Evolutionary conservation across 2,329 filamentous ascomycete genomes (phyloP).

Genomic region (Fusarium kyushuense): DNA sequence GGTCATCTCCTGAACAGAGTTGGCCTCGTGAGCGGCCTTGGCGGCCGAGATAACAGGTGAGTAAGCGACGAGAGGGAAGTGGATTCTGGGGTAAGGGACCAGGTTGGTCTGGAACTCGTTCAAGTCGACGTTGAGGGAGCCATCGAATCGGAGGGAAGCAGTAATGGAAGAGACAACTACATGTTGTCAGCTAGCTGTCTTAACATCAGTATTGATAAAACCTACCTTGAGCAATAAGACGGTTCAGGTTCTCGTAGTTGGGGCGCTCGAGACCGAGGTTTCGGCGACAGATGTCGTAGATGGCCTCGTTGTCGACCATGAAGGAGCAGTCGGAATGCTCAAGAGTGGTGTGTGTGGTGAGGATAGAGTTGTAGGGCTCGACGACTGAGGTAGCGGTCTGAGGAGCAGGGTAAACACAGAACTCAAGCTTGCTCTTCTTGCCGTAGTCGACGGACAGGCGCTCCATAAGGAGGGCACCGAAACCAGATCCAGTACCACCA

Average conservation of each 20-base stretch:
- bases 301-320: slow-evolving; percentile 99
- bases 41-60: slow-evolving; percentile 92
- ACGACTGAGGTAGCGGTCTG: slow-evolving; percentile 98
- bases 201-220: not conserved
- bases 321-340: slow-evolving; percentile 99
- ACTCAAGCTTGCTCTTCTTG: slow-evolving; percentile 99
- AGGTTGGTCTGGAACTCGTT: slow-evolving; percentile 99
- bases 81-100: slow-evolving; percentile 98
- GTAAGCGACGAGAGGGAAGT: slow-evolving; percentile 98
- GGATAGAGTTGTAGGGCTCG: slow-evolving; percentile 99
- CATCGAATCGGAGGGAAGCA: slow-evolving; percentile 97
- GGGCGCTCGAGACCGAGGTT: slow-evolving; percentile 98
- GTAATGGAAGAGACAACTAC: slow-evolving; percentile 97
- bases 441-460: slow-evolving; percentile 98
- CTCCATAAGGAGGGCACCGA: slow-evolving; percentile 98
- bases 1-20: slow-evolving; percentile 98
- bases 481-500: slow-evolving; percentile 98
- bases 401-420: slow-evolving; percentile 98
- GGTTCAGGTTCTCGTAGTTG: slow-evolving; percentile 99
- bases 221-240: slow-evolving; percentile 93
- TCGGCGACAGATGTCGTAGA: slow-evolving; percentile 99
- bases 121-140: slow-evolving; percentile 97
- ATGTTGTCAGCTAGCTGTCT: slow-evolving; percentile 38
- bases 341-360: slow-evolving; percentile 98
- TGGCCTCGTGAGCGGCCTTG: slow-evolving; percentile 97